Evolutionary conservation across 2,329 filamentous ascomycete species (phyloP).

Genomic region (Didymella exigua): DNA sequence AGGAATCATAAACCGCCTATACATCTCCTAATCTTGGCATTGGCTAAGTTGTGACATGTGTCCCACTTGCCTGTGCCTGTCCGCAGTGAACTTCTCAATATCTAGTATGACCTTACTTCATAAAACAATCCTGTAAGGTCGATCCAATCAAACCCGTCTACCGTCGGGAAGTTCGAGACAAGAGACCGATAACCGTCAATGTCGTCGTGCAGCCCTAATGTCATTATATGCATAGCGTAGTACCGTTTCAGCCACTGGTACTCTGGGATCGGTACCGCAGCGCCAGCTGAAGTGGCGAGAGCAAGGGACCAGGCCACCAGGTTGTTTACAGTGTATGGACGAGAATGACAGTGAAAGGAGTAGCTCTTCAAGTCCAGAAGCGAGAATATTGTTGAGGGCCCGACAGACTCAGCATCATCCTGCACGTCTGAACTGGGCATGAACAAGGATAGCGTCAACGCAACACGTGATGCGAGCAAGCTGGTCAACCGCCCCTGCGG

Average conservation of each 20-base stretch:
- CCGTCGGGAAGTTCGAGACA: not conserved
- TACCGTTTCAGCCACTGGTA: not conserved
- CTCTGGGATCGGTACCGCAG: not conserved
- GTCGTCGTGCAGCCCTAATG: not conserved
- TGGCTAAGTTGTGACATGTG: too few relatives aligned
- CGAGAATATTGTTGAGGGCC: not conserved
- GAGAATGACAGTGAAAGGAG: not conserved
- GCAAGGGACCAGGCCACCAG: not conserved
- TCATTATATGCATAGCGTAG: not conserved
- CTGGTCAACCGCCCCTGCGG: not conserved
- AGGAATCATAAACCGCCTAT: too few relatives aligned
- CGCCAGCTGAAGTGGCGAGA: not conserved
- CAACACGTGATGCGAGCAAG: not conserved
- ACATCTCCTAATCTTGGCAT: too few relatives aligned
- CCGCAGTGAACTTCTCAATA: too few relatives aligned
- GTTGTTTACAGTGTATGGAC: not conserved
- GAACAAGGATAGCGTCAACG: not conserved
- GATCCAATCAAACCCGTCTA: not conserved
- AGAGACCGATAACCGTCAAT: not conserved
- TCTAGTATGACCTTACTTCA: not conserved
- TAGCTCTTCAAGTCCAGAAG: not conserved
- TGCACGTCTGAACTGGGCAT: not conserved
- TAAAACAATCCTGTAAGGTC: not conserved
- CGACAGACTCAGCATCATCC: not conserved
- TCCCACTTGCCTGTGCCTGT: too few relatives aligned